Conservation (phyloP, 202 grass and related monocot species). For the Setaria viridis region DNA sequence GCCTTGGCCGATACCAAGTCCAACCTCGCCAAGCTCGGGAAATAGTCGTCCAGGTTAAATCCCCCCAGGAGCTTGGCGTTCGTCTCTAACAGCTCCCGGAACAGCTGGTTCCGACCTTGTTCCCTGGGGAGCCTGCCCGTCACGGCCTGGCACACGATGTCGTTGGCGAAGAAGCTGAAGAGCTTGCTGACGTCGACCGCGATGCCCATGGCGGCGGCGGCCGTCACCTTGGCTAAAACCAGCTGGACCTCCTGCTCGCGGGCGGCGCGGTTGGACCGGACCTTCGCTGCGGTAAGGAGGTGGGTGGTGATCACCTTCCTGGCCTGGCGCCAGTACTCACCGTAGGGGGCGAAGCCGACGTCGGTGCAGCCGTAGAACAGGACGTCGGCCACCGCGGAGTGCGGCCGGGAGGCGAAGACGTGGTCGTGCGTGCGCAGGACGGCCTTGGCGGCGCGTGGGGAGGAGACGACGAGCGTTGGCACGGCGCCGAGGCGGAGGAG, state of each 20-base stretch:
- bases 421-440: too few relatives aligned
- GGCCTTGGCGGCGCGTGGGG: too few relatives aligned
- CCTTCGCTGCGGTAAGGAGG: not conserved
- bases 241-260: not conserved
- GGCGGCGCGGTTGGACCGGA: not conserved
- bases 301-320: constrained; percentile 8
- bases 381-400: too few relatives aligned
- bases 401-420: too few relatives aligned
- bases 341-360: constrained; percentile 52
- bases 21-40: constrained; percentile 17
- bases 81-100: constrained; percentile 6
- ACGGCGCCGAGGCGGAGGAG: too few relatives aligned
- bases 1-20: not conserved
- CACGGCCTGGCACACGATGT: constrained; percentile 34
- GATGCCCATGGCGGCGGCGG: not conserved
- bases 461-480: too few relatives aligned
- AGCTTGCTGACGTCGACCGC: constrained; percentile 40
- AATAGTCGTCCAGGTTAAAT: constrained; percentile 29
- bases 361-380: too few relatives aligned
- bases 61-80: not conserved
- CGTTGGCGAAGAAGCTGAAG: constrained; percentile 25
- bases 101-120: not conserved
- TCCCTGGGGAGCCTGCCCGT: constrained; percentile 34
- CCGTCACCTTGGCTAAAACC: not conserved
- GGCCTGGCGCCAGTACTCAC: constrained; percentile 26